phyloP scores from a whole-genome alignment of 768 basidiomycete species.

The Nevesoporus exiguus region DNA sequence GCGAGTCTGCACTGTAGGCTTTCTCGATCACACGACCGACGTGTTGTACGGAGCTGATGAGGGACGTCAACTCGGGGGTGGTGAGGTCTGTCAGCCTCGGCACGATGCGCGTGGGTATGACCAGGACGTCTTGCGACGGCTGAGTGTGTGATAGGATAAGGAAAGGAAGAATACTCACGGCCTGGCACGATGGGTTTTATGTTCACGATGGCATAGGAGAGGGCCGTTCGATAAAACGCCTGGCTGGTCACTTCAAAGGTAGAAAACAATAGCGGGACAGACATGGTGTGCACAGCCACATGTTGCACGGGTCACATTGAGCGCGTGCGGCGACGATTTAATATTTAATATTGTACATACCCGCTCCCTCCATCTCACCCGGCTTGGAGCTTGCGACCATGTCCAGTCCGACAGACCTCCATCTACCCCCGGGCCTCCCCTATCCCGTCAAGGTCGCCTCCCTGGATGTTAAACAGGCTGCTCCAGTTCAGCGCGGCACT shows the following conservation, averaged over 20 bases:
- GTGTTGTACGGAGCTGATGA: conserved; percentile 75
- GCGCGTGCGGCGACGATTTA: background rate
- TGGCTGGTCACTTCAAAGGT: conserved; percentile 77
- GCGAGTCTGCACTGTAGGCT: conserved; percentile 75
- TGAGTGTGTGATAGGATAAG: background rate
- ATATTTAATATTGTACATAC: no score
- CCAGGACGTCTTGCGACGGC: conserved; percentile 51
- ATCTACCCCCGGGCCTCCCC: conserved; percentile 73
- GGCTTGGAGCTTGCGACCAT: conserved; percentile 30
- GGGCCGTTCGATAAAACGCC: conserved; percentile 63
- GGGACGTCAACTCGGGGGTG: conserved; percentile 68
- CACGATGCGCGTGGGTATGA: conserved; percentile 54
- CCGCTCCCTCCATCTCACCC: no score
- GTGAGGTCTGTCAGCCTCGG: conserved; percentile 53
- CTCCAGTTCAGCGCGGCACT: conserved; percentile 62
- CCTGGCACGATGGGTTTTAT: conserved; percentile 93
- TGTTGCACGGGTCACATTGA: background rate
- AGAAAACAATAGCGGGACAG: conserved; percentile 57
- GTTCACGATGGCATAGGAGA: conserved; percentile 88
- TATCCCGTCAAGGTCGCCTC: conserved; percentile 84
- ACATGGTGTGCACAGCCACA: conserved; percentile 24
- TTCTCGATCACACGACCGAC: conserved; percentile 80
- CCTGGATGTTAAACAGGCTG: conserved; percentile 47
- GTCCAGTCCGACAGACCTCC: conserved; percentile 68
- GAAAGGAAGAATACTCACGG: conserved; percentile 55